Evolutionary conservation across 495 filamentous ascomycete genomes (phyloP).

Genomic region (Talaromyces nanjingensis): DNA sequence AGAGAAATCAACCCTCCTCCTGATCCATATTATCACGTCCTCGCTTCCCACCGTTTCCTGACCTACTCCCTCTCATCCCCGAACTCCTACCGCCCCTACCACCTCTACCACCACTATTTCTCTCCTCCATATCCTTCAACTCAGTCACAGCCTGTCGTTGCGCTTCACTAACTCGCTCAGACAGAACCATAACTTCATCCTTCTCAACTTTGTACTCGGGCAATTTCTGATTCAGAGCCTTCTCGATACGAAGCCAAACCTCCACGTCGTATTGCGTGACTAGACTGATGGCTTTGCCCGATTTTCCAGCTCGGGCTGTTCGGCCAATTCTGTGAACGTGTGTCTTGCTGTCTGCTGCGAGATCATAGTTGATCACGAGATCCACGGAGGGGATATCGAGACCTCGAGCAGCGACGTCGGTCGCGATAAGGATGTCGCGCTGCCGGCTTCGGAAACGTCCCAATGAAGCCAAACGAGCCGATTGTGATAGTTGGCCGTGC

Average conservation of each 20-base stretch:
- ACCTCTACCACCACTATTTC: conserved; percentile 55
- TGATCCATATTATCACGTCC: conserved; percentile 74
- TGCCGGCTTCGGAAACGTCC: no score
- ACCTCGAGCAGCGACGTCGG: conserved; percentile 88
- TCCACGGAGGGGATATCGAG: conserved; percentile 80
- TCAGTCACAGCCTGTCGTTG: conserved; percentile 73
- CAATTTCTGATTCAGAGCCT: conserved; percentile 52
- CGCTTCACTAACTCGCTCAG: conserved; percentile 71
- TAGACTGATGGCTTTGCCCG: conserved; percentile 64
- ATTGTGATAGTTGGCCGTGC: conserved; percentile 74
- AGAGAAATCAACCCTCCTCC: conserved; percentile 46
- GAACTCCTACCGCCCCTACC: conserved; percentile 49
- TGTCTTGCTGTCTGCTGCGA: conserved; percentile 68
- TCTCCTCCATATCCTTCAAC: conserved; percentile 79
- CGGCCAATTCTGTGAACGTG: conserved; percentile 83
- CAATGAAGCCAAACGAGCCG: no score
- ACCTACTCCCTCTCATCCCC: conserved; percentile 45
- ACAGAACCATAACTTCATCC: conserved; percentile 85
- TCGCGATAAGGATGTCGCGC: conserved; percentile 58
- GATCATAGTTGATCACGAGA: conserved; percentile 69
- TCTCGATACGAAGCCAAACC: conserved; percentile 77
- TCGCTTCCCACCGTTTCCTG: conserved; percentile 43
- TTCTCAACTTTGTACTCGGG: conserved; percentile 57
- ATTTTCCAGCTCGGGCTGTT: conserved; percentile 74
- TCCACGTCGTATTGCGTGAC: conserved; percentile 93